Evolutionary conservation across 257 asterid species (phyloP).

Genomic region (Cynanchum wilfordii): DNA sequence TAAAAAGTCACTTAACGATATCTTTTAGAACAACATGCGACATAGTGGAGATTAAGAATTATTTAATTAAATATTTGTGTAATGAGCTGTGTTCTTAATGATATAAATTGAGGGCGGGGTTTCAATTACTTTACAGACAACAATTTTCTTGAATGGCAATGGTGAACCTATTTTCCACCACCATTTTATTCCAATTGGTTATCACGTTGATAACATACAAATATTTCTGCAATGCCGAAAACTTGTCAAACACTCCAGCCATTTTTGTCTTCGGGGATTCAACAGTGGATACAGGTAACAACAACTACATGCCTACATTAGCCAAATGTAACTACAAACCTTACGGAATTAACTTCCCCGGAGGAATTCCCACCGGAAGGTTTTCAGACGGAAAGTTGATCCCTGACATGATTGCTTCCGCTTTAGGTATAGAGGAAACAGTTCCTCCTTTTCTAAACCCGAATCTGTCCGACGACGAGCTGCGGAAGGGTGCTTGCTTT

Average conservation of each 20-base stretch:
- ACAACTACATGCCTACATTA: constrained; percentile 54
- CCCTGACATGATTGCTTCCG: constrained; percentile 60
- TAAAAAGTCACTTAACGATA: too few relatives aligned
- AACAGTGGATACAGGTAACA: constrained; percentile 64
- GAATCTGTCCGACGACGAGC: constrained; percentile 35
- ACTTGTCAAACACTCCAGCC: constrained; percentile 28
- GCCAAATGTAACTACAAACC: constrained; percentile 51
- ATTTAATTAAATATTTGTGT: too few relatives aligned
- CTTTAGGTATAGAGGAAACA: constrained; percentile 46
- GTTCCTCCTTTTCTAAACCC: constrained; percentile 67
- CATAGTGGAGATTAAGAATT: too few relatives aligned
- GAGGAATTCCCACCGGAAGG: constrained; percentile 44
- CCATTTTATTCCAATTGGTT: too few relatives aligned
- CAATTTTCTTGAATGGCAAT: constrained; percentile 12
- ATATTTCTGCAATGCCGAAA: too few relatives aligned
- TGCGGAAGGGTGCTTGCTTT: constrained; percentile 60
- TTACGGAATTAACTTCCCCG: constrained; percentile 53
- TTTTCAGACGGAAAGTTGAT: constrained; percentile 50
- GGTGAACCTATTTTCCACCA: not conserved
- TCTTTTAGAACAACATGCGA: too few relatives aligned
- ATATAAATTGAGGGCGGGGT: not conserved
- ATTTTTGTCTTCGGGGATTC: constrained; percentile 62
- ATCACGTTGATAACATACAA: not conserved
- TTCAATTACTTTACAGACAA: not conserved
- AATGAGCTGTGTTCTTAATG: too few relatives aligned